Base-by-base conservation (phyloP, 2,329 filamentous ascomycete genomes). In the Diaporthe citrichinensis region DNA sequence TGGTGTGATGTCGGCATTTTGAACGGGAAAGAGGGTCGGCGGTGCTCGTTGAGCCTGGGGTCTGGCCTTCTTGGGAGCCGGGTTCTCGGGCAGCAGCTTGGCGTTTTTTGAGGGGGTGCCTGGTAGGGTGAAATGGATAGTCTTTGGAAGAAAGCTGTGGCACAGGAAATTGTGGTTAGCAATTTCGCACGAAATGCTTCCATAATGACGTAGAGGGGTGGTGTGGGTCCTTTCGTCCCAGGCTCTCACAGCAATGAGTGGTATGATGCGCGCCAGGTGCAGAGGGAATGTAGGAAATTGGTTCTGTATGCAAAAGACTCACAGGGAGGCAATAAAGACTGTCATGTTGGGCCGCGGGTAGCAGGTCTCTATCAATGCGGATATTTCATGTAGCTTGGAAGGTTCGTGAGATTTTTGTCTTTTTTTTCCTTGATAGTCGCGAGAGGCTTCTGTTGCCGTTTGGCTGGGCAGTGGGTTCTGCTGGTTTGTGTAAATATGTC, bases 81-180 rank as follows among this genome's bases (percentile, higher is more conserved):
- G 82, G 82, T 78, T 80, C 82, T 76, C 81, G 81, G 62, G 46
- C 17, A 74, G 23, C 1, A 73, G 49, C 44, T 53, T 76, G 25
- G 71, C 23, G n/a, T 74, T 74, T 77, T 82, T 85, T 75, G 84
- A 85, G 71, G 87, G 86, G 44, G 87, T 88, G 53, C 88, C 88
- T 15, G 91, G 90, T 74, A 94, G 88, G 79, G 93, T 92, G 84
- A 98, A 98, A 84, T 98, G 93, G 81, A 98, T 89, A 55, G 96
- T 98, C 84, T 98, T 96, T 46, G 96, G 96, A 49, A 98, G 90
- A 83, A 98, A 98, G 74, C 96, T 98, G 82, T n/a, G 92, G 9
- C 36, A 73, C 12, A 25, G 53, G 68, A 41, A 25, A 74, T 15
- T n/a, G 15, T 75, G 25, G 74, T 78, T 34, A 77, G 77, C 41